These are phyloP conservation scores for Debaryomyces nepalensis DNA, from an alignment of 1,139 yeast species.

Conservation along the genomic window DNA sequence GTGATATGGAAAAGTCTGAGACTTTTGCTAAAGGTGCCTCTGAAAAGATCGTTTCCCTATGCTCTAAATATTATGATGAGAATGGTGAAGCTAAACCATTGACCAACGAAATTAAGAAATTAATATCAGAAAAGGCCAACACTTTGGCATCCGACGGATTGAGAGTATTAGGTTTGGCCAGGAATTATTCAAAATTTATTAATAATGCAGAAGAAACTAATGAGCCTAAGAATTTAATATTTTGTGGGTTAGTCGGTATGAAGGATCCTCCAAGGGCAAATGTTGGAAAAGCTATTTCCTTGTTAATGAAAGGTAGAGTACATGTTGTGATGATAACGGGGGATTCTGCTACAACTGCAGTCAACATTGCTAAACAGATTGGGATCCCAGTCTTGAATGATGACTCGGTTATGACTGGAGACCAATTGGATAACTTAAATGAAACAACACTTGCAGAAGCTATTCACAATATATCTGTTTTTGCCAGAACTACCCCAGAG, in stretches of 20 bases:
- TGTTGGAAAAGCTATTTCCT: conserved; percentile 71
- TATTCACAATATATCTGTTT: conserved; percentile 82
- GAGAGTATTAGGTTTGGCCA: conserved; percentile 83
- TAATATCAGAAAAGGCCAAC: conserved; percentile 60
- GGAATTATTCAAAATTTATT: conserved; percentile 39
- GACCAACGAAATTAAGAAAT: conserved; percentile 50
- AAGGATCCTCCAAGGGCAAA: conserved; percentile 95
- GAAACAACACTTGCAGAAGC: conserved; percentile 74
- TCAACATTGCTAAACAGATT: conserved; percentile 85
- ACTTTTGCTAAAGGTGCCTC: conserved; percentile 88
- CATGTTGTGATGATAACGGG: conserved; percentile 98
- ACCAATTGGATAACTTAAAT: conserved; percentile 70
- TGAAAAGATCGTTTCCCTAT: conserved; percentile 70
- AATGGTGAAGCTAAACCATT: conserved; percentile 60
- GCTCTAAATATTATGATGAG: conserved; percentile 61
- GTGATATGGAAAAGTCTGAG: conserved; percentile 58
- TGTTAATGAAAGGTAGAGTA: conserved; percentile 87
- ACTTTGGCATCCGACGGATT: conserved; percentile 80
- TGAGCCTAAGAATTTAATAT: conserved; percentile 63
- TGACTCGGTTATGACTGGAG: conserved; percentile 80
- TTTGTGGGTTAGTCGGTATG: conserved; percentile 90
- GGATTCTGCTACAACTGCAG: conserved; percentile 92
- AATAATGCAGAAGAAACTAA: conserved; percentile 31
- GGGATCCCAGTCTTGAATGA: conserved; percentile 82
- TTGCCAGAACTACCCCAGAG: conserved; percentile 97